A percentile compares a stretch with the other conserved stretches of the same genome.
phyloP scores from a whole-genome alignment of 202 grass and related monocot genomes.

The Cymbopogon flexuosus region DNA sequence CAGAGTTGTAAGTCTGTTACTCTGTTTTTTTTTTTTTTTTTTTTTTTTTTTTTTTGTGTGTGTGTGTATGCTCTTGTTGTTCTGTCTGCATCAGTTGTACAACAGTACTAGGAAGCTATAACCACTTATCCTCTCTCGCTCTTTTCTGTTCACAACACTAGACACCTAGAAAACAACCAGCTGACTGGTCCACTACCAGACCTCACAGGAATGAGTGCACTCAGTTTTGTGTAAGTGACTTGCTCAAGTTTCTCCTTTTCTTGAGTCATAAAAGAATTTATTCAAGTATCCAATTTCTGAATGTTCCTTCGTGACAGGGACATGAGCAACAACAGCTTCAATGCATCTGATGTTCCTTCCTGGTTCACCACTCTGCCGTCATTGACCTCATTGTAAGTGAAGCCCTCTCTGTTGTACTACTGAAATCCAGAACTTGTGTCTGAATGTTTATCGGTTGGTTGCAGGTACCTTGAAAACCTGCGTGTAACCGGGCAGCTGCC shows the following conservation, averaged over 20 bases:
- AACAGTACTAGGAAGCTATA: background rate
- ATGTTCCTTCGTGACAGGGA: constrained; percentile 39
- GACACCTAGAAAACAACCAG: constrained; percentile 59
- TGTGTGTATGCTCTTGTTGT: background rate
- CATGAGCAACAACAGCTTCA: constrained; percentile 88
- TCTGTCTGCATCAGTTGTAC: background rate
- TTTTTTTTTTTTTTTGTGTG: too few species aligned
- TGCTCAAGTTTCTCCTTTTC: background rate
- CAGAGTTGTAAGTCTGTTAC: constrained; percentile 59
- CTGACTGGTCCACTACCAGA: constrained; percentile 61
- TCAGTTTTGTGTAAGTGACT: constrained; percentile 81
- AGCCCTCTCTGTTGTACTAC: background rate
- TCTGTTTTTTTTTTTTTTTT: background rate
- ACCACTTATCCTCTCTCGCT: background rate
- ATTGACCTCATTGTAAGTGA: constrained; percentile 67
- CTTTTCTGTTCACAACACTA: constrained; percentile 19
- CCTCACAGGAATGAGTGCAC: constrained; percentile 58
- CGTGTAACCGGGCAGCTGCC: constrained; percentile 50
- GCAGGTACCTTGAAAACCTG: constrained; percentile 67
- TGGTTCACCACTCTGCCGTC: constrained; percentile 63
- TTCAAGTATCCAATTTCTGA: background rate
- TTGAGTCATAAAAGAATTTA: background rate
- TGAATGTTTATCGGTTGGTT: constrained; percentile 20
- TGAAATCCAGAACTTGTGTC: background rate
- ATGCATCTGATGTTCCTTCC: constrained; percentile 52